A percentile compares a stretch with the other conserved stretches of the same genome.
phyloP scores from a whole-genome alignment of 2,329 filamentous ascomycete species.

The Epichloe coenophiala region DNA sequence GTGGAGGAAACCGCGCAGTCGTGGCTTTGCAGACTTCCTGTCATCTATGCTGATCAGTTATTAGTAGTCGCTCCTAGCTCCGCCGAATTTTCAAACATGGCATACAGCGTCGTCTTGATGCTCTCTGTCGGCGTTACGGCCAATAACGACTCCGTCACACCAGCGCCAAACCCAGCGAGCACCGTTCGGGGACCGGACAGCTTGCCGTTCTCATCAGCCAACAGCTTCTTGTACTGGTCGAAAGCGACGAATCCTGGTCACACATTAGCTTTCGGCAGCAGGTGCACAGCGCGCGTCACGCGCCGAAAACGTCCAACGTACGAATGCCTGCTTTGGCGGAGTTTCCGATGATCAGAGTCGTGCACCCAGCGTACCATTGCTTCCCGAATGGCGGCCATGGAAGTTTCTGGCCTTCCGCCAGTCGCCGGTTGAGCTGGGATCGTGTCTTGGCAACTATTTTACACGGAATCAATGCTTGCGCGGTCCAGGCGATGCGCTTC shows the following conservation, averaged over 20 bases:
- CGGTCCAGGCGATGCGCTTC: not conserved
- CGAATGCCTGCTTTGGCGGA: constrained; percentile 91
- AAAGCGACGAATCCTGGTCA: constrained; percentile 68
- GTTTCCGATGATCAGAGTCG: constrained; percentile 92
- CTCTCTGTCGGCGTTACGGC: constrained; percentile 96
- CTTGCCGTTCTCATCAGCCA: constrained; percentile 74
- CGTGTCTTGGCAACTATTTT: constrained; percentile 77
- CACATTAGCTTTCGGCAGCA: not conserved
- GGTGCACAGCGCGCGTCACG: not conserved
- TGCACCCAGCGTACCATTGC: constrained; percentile 97
- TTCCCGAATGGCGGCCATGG: constrained; percentile 87
- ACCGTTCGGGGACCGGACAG: constrained; percentile 85
- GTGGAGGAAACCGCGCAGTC: constrained; percentile 84
- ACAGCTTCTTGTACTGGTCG: constrained; percentile 77
- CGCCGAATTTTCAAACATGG: not conserved
- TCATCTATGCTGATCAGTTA: constrained; percentile 65
- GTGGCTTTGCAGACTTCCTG: constrained; percentile 70
- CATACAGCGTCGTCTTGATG: constrained; percentile 85
- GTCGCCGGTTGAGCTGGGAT: constrained; percentile 76
- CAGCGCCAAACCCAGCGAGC: constrained; percentile 84
- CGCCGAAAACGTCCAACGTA: constrained; percentile 30
- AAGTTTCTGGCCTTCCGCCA: constrained; percentile 72
- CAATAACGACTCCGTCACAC: constrained; percentile 82
- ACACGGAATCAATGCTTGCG: not conserved
- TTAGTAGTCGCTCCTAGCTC: not conserved